Percentiles rank a stretch among this genome's conserved stretches.
Evolutionary conservation across 768 basidiomycete genomes (phyloP).

Genomic region (Coprinellus aureogranulatus): DNA sequence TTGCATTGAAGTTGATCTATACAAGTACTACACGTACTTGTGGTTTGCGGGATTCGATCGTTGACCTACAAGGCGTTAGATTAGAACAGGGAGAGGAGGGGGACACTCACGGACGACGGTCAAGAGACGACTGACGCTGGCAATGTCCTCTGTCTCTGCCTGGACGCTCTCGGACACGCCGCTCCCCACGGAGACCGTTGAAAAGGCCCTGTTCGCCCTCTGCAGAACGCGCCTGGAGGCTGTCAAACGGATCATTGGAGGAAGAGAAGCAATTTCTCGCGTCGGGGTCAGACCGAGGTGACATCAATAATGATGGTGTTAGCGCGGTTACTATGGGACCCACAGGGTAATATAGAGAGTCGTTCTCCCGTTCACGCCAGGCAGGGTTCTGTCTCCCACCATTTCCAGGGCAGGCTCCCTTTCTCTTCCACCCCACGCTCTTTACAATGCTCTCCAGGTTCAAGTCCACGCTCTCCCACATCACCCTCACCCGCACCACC

Average conservation of each 20-base stretch:
- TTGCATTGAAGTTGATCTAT: neutral
- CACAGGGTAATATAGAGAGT: neutral
- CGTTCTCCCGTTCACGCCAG: too few relatives aligned
- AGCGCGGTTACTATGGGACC: constrained; percentile 5
- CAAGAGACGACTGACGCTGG: constrained; percentile 54
- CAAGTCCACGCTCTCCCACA: constrained; percentile 18
- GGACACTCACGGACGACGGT: constrained; percentile 52
- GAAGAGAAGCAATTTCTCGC: neutral
- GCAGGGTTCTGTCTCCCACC: constrained; percentile 13
- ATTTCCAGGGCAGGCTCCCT: constrained; percentile 6
- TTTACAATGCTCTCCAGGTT: too few relatives aligned
- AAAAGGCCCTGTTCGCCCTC: neutral
- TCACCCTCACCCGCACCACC: constrained; percentile 39
- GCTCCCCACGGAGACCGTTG: neutral
- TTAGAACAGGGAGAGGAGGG: neutral
- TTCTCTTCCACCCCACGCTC: constrained; percentile 4
- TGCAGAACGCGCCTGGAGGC: neutral
- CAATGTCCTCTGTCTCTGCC: constrained; percentile 59
- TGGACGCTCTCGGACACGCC: constrained; percentile 28
- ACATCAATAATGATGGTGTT: neutral
- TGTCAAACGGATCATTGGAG: neutral
- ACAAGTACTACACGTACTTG: constrained; percentile 30
- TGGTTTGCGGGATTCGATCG: constrained; percentile 53
- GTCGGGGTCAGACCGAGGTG: neutral
- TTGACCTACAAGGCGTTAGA: constrained; percentile 34